Evolutionary conservation across 352 stramenopile species (phyloP), one percentile per base, ranked within the genome.

Genomic region (Pythium myriotylum): DNA sequence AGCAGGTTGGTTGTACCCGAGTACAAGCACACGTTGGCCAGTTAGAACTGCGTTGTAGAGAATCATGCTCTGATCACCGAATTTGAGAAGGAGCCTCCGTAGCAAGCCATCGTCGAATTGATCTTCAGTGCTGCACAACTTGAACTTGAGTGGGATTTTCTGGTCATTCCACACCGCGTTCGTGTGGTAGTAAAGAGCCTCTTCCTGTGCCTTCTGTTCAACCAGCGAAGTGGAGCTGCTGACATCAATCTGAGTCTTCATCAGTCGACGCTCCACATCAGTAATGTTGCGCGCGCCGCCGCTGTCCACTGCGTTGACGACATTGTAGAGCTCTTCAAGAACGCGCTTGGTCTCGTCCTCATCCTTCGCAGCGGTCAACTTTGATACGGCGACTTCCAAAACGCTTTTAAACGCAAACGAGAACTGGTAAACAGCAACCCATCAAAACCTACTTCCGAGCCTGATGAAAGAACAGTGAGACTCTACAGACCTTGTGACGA

Each of bases 21-120:
- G 64, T 35, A 96, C 81, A 24, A 96, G 66, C 48, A 96, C 82
- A 0, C 87, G 72, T 41, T 82, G 74, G 7, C 87, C 87, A 0
- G 83, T 92, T 42, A 96, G 69, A n/a, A 96, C 78, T 0, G 87
- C 86, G 50, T 96, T 96, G 59, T 91, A 96, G 43, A 96, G 52
- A n/a, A 79, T 40, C 85, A 94, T 96, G 0, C 69, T 87, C 55
- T 96, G 79, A 35, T 94, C 87, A 33, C 85, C 85, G 69, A 96
- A 96, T 37, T 78, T 91, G 26, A 80, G 67, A 51, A 96, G 37
- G 17, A 96, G 67, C 26, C 86, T 74, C 3, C 70, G 76, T 56
- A 96, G 55, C 7, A 86, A 77, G 2, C 84, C 87, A 42, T 93
- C 73, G 56, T 94, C 85, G 60, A 94, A 86, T 54, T 95, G 87